Base-by-base conservation (phyloP, 2,329 filamentous ascomycete genomes). In the Pestalotiopsis sp. region DNA sequence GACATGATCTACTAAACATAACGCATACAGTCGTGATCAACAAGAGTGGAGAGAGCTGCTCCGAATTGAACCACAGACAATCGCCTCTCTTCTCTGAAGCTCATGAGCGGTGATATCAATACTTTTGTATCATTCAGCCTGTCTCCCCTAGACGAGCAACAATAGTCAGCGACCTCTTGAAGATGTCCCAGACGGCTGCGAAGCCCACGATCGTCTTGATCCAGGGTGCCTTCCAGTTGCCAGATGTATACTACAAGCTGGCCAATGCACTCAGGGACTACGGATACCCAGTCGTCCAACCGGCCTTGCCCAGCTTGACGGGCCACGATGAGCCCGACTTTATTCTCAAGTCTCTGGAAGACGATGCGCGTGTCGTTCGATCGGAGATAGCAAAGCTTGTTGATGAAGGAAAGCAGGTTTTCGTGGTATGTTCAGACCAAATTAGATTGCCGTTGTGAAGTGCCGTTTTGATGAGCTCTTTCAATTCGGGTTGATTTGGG, bases 341-440 rank as follows among this genome's bases (percentile, higher is more conserved):
- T 49, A 20, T 38, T 12, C 63, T 39, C 6, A 70, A 70, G 45
- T 60, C 41, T 9, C 45, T 70, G 12, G 17, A 36, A 7, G 39
- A 52, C 45, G 68, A 70, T 39, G 66, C 63, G 11, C 41, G 36
- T 7, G 25, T 27, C n/a, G 63, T 66, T 3, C 49, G 62, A n/a
- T 39, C 60, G 1, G 39, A 60, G 12, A 6, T 68, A 1, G 3
- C 9, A 11, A 66, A 27, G 2, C 63, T 70, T 20, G 61, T 75
- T 25, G 68, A 72, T 38, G 62, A 69, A 7, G 70, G 71, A 20
- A 64, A 38, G 3, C 68, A 66, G 60, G 65, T n/a, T 6, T 73
- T 76, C 6, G 27, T 74, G 12, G 67, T 74, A 5, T 57, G 45
- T 52, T 49, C 25, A 25, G 25, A 25, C 25, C 25, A 25, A 17